Base-by-base conservation (phyloP, 352 stramenopile genomes). In the Blastocystis sp. region DNA sequence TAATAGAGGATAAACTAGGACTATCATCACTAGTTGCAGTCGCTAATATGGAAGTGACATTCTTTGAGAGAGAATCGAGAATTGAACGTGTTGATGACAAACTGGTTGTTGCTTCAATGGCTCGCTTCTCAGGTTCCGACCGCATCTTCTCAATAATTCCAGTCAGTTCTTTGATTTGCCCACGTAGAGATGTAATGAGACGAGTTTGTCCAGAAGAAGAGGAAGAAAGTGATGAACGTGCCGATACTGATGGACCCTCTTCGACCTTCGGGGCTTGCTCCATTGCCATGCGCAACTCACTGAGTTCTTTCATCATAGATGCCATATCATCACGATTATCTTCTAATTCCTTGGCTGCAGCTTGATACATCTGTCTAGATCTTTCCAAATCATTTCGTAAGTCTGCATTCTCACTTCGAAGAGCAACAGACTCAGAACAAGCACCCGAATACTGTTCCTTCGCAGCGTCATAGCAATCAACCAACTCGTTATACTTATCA, bases 401-500 rank as follows among this genome's bases (percentile, higher is more conserved):
- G 30, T 33, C 27, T n/a, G 24, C 73, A 35, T 66, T 84, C n/a
- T 84, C 73, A 22, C 48, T 60, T 7, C 73, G 73, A 19, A 84
- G 73, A 11, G 51, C 56, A 42, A 54, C 24, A 54, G 73, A 30
- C 56, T 84, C 73, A 22, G 53, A 37, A n/a, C 51, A 84, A 1
- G 73, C 48, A 15, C 73, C 59, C 9, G 33, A 22, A 17, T 30
- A 84, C 73, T 84, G 51, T 17, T 64, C 73, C 15, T 64, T 62
- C 48, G 73, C 53, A 30, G 53, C 73, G 33, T 84, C 73, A 42
- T 84, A 84, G 30, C 73, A 40, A 27, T 84, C 73, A 11, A 84
- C 73, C n/a, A 84, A 17, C 33, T 84, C 73, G 27, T 84, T 84
- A 37, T 84, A 84, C 27, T 84, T 84, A 17, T 58, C 53, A 2